Evolutionary conservation across 2,329 filamentous ascomycete genomes (phyloP).

Genomic region (Furcasterigmium sp.): DNA sequence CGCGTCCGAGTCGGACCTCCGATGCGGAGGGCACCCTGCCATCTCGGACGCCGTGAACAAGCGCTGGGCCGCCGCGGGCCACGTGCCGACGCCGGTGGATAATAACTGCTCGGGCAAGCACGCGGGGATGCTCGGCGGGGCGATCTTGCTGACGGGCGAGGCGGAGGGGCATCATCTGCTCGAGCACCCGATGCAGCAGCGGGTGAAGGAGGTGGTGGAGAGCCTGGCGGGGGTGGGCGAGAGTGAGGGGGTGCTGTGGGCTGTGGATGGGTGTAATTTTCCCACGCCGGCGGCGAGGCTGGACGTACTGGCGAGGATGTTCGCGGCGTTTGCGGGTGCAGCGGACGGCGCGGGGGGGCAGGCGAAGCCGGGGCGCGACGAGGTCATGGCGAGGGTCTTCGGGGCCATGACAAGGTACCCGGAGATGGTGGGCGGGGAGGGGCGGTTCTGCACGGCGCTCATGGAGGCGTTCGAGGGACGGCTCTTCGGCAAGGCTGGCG

Average conservation of each 20-base stretch:
- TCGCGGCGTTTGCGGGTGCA: constrained; percentile 29
- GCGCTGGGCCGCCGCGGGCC: constrained; percentile 31
- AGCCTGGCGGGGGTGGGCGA: constrained; percentile 23
- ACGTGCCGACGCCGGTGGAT: constrained; percentile 27
- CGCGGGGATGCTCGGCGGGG: constrained; percentile 38
- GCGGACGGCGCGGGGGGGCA: constrained; percentile 11
- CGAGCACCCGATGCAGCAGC: constrained; percentile 29
- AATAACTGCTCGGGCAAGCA: constrained; percentile 47
- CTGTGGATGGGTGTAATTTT: constrained; percentile 40
- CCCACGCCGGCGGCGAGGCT: constrained; percentile 37
- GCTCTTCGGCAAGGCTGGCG: constrained; percentile 41
- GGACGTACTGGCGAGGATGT: constrained; percentile 25
- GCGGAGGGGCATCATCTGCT: constrained; percentile 27
- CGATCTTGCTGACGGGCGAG: constrained; percentile 25
- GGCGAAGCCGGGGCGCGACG: constrained; percentile 7
- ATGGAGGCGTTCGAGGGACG: constrained; percentile 31
- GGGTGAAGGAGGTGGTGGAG: constrained; percentile 28
- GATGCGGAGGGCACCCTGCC: constrained; percentile 35
- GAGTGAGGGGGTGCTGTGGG: constrained; percentile 28
- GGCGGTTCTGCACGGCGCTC: constrained; percentile 39
- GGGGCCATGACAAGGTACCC: constrained; percentile 35
- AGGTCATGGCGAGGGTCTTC: constrained; percentile 28
- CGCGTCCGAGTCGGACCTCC: constrained; percentile 27
- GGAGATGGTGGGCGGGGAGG: constrained; percentile 37
- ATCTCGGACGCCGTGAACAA: constrained; percentile 27